Evolutionary conservation across 345 rosid species (phyloP), one percentile per base, ranked within the genome.

Genomic region (Turritis glabra): DNA sequence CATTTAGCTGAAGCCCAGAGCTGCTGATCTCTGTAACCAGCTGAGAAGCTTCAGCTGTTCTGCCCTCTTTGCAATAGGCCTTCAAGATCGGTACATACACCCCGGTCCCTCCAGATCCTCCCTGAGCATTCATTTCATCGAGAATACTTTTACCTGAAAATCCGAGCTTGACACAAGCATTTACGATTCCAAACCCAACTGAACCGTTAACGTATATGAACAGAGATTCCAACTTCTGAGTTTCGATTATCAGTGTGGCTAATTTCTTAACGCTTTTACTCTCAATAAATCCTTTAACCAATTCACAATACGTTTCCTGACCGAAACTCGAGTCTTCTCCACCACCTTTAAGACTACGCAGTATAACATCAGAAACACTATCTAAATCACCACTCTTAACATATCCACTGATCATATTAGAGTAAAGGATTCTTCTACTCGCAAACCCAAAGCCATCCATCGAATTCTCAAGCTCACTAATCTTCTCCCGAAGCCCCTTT

Each of bases 31-130:
- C 90, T 83, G 72, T 77, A 12, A 91, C 97, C 67, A 94, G 76
- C 71, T 85, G 97, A 72, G 96, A 91, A 65, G 98, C 97, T 85
- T 90, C 93, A 67, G 97, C 82, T 57, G 96, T 88, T 80, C 79
- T 80, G 69, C 77, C 78, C 79, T 91, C 96, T 66, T 87, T 87
- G 74, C 92, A 82, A 73, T 89, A 95, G 4, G 97, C 90, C 60
- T 84, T 87, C 61, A 90, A 82, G 58, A 90, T 90, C 6, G 97
- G 99, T 17, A 92, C 63, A 67, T 92, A 87, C 13, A 87, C 96
- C 8, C 99, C 96, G 14, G 88, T 83, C 53, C 97, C 93, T 25
- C 78, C 85, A 7, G 81, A 82, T 62, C 56, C 79, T 64, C 92
- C 89, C 29, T 52, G 84, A 79, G 83, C 83, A 81, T 79, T 84